Base-by-base conservation (phyloP, 176 grass and related monocot species). In the Chloris gayana region DNA sequence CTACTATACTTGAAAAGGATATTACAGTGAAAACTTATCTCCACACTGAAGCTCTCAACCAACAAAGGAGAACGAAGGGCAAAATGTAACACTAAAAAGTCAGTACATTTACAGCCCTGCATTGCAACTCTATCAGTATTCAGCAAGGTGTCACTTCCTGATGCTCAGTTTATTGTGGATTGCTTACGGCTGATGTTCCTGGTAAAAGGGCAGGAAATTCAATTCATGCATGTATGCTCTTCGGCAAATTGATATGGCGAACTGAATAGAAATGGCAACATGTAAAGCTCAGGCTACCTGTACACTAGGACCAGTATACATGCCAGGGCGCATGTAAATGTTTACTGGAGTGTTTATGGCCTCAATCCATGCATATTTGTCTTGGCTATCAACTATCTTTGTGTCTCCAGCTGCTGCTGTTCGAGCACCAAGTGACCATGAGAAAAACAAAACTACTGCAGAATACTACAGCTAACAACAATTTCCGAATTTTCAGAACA, bases 291-390 rank as follows among this genome's bases (percentile, higher is more conserved):
- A 31, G 73, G 38, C 1, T 81, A 92, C 91, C 84, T 92, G 87
- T 69, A 92, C 44, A 14, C 42, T 31, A 73, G 91, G 91, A 21
- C 91, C 91, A 1, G 76, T 58, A 58, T 93, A 93, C 37, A 66
- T 78, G 41, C 91, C 91, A 57, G 76, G 24, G 53, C 81, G 91
- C 91, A 93, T 93, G 72, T 93, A 8, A 30, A 89, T 70, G 70
- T 64, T 39, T 33, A 84, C 87, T 3, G 70, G 76, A n/a, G 53
- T 58, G 62, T 64, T 83, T 77, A 89, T 81, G 56, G 76, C 81
- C 45, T 93, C 91, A 68, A 93, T 54, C 91, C 91, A 93, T 42
- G 87, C 76, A 82, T 87, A 93, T 1, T 75, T 71, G 60, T 93
- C 84, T 57, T 77, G 76, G 24, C 25, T 69, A 46, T 60, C 67